Conservation (phyloP, 805 yeast genomes). For the Saccharomyces kudriavzevii region DNA sequence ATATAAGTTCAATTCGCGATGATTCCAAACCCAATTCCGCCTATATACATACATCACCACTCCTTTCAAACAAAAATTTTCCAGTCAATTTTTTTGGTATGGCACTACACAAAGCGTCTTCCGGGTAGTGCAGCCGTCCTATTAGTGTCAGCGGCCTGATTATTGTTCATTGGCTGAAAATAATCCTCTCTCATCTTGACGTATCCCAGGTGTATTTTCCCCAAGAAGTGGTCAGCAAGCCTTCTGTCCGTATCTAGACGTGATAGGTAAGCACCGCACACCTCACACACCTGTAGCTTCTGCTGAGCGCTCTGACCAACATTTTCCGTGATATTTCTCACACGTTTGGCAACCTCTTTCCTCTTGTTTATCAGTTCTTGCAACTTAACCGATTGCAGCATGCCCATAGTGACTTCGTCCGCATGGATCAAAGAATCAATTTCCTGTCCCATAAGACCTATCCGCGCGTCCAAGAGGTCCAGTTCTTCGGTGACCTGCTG, state of each 20-base stretch:
- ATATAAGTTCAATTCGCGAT: not conserved
- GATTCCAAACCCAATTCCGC: not conserved
- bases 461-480: constrained; percentile 52
- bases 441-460: constrained; percentile 63
- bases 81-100: not conserved
- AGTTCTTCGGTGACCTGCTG: constrained; percentile 47
- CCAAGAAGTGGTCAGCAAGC: constrained; percentile 81
- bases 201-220: constrained; percentile 79
- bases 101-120: not conserved
- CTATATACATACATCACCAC: not conserved
- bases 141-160: constrained; percentile 1
- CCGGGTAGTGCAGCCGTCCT: not conserved
- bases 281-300: constrained; percentile 80
- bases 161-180: constrained; percentile 31
- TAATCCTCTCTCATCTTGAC: constrained; percentile 61
- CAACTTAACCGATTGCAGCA: constrained; percentile 42
- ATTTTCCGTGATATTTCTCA: constrained; percentile 56
- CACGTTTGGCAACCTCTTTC: constrained; percentile 44
- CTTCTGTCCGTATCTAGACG: constrained; percentile 81
- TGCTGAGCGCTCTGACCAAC: constrained; percentile 83
- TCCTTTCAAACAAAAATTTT: not conserved
- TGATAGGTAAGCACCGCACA: constrained; percentile 83
- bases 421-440: constrained; percentile 43
- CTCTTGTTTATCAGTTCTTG: constrained; percentile 42
- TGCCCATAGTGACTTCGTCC: constrained; percentile 44